phyloP scores from a whole-genome alignment of 2,329 filamentous ascomycete genomes.

The Sporothrix variecibatus region DNA sequence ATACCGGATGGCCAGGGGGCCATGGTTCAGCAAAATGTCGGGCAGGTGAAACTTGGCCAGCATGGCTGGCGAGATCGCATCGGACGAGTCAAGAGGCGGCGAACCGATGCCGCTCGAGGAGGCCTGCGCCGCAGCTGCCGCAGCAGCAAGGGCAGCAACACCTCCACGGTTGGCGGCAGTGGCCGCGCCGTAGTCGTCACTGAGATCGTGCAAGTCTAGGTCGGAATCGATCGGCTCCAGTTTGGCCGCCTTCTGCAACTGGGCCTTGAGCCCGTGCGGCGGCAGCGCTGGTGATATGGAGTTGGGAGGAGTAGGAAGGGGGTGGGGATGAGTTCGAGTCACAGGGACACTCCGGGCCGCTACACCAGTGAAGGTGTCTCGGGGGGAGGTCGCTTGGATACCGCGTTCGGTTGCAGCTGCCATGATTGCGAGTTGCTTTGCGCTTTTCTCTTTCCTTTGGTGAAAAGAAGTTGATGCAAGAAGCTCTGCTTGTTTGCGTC shows the following conservation, averaged over 20 bases:
- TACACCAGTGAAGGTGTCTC: slow-evolving; percentile 75
- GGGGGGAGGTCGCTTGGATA: slow-evolving; percentile 63
- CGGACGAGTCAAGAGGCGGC: slow-evolving; percentile 67
- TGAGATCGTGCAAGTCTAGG: slow-evolving; percentile 75
- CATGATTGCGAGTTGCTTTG: slow-evolving; percentile 61
- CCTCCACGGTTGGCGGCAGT: slow-evolving; percentile 16
- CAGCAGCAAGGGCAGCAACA: slow-evolving; percentile 19
- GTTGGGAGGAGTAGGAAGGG: slow-evolving; percentile 89
- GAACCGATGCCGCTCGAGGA: slow-evolving; percentile 42
- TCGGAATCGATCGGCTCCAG: slow-evolving; percentile 78
- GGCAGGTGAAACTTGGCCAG: slow-evolving; percentile 89
- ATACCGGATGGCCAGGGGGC: slow-evolving; percentile 89
- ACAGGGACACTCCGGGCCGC: slow-evolving; percentile 65
- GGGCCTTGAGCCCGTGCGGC: slow-evolving; percentile 75
- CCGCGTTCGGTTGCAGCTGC: slow-evolving; percentile 64
- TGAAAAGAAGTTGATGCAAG: background rate
- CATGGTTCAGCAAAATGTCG: slow-evolving; percentile 84
- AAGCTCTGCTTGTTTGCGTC: slow-evolving; percentile 15
- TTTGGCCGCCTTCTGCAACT: slow-evolving; percentile 57
- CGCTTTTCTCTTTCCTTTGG: slow-evolving; percentile 21
- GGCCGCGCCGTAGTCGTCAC: slow-evolving; percentile 45
- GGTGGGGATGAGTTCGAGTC: slow-evolving; percentile 66
- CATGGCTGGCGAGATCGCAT: slow-evolving; percentile 80
- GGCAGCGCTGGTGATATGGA: slow-evolving; percentile 88
- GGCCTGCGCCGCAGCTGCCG: slow-evolving; percentile 20